These are phyloP conservation scores for Protea cynaroides DNA, from an alignment of 164 flowering plant species.

Conservation along the genomic window DNA sequence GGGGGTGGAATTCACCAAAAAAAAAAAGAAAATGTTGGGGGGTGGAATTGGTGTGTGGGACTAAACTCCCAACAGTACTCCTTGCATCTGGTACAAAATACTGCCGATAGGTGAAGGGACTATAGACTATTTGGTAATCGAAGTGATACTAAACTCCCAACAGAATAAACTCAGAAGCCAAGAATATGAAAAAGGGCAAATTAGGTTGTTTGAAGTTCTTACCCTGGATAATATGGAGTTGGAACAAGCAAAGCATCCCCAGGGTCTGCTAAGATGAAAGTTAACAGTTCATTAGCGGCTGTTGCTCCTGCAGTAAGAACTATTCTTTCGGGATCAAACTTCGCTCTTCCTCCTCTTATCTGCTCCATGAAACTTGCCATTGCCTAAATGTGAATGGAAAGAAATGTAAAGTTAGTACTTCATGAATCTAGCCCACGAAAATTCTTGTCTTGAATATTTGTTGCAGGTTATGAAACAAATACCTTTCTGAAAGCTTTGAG, in stretches of 20 bases:
- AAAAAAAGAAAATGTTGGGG: too few species aligned
- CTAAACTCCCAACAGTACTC: too few species aligned
- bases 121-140: too few species aligned
- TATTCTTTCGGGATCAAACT: slow-evolving; percentile 64
- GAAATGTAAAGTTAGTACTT: neutral
- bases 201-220: neutral
- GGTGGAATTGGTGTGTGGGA: too few species aligned
- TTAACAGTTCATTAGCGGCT: slow-evolving; percentile 85
- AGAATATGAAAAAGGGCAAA: too few species aligned
- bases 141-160: too few species aligned
- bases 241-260: slow-evolving; percentile 57
- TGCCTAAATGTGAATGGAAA: slow-evolving; percentile 31
- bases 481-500: slow-evolving; percentile 64
- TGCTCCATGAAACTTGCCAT: slow-evolving; percentile 95
- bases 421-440: neutral
- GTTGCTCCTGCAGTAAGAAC: slow-evolving; percentile 95
- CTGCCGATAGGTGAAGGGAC: too few species aligned
- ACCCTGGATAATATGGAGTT: slow-evolving; percentile 25
- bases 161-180: neutral
- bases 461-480: neutral
- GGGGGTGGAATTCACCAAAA: too few species aligned
- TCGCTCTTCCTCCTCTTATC: slow-evolving; percentile 77
- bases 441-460: neutral
- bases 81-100: too few species aligned
- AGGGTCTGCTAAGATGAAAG: slow-evolving; percentile 81